A percentile compares a stretch with the other conserved stretches of the same genome.
Evolutionary conservation across 140 eudicot genomes (phyloP).

Genomic region (Flaveria floridana): DNA sequence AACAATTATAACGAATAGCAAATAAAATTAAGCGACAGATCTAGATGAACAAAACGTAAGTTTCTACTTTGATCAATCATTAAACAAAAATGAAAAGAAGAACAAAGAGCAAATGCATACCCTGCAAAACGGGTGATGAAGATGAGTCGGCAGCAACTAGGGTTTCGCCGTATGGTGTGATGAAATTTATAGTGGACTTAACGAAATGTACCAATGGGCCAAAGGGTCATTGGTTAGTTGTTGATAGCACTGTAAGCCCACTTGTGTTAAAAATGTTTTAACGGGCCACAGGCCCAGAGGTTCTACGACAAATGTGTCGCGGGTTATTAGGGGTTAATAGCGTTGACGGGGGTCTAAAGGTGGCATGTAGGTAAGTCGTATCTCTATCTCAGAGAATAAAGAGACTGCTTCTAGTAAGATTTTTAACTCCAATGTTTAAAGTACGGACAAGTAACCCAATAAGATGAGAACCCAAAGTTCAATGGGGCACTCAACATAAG

Average conservation of each 20-base stretch:
- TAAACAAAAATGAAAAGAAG: neutral
- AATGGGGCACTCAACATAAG: too few relatives aligned
- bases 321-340: too few relatives aligned
- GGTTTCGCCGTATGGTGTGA: slow-evolving; percentile 20
- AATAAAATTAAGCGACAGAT: neutral
- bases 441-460: too few relatives aligned
- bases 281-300: too few relatives aligned
- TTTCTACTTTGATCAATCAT: too few relatives aligned
- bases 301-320: too few relatives aligned
- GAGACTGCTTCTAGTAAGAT: too few relatives aligned
- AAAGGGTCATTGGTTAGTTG: neutral
- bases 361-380: too few relatives aligned
- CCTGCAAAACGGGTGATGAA: neutral
- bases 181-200: slow-evolving; percentile 20
- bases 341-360: too few relatives aligned
- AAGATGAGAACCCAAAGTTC: too few relatives aligned
- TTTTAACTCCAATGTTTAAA: too few relatives aligned
- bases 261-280: neutral
- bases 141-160: slow-evolving; percentile 32
- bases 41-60: neutral
- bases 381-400: too few relatives aligned
- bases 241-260: slow-evolving; percentile 8
- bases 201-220: slow-evolving; percentile 24
- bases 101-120: neutral
- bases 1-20: neutral